A percentile compares a stretch with the other conserved stretches of the same genome.
These are phyloP conservation scores for Diutina pseudorugosa DNA, from an alignment of 1,139 yeast species.

Conservation along the genomic window DNA sequence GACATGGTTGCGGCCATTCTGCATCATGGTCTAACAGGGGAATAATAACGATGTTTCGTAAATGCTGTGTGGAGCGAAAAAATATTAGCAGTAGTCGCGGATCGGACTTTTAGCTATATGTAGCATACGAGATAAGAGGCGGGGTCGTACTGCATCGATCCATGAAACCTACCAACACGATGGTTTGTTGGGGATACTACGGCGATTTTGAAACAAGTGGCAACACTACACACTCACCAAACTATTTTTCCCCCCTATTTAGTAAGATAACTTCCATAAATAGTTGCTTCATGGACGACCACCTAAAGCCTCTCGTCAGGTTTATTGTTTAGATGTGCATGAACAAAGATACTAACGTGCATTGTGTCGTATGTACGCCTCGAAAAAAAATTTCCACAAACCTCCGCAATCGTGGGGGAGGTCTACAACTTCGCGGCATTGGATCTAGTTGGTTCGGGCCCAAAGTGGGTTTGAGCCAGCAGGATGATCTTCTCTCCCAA, in stretches of 20 bases:
- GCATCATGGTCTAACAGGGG: not conserved
- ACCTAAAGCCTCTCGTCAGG: not conserved
- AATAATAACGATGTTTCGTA: not conserved
- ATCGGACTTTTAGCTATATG: not conserved
- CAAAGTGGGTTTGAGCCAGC: not conserved
- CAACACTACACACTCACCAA: too few species aligned
- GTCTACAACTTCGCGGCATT: not conserved
- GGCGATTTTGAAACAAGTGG: too few species aligned
- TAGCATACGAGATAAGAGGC: not conserved
- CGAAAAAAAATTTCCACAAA: not conserved
- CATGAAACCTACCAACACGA: not conserved
- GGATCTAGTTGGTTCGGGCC: not conserved
- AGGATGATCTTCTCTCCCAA: slow-evolving; percentile 11
- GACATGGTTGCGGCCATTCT: not conserved
- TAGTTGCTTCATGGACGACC: too few species aligned
- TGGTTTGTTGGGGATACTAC: not conserved
- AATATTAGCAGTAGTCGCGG: not conserved
- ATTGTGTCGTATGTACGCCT: not conserved
- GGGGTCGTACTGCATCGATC: not conserved
- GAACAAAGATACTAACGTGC: not conserved
- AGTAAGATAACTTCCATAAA: too few species aligned
- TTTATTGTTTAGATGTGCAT: not conserved
- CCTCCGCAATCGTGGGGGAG: not conserved
- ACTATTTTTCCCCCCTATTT: too few species aligned
- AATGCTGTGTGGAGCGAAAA: not conserved